Evolutionary conservation across 2,329 filamentous ascomycete species (phyloP).

Genomic region (Colletotrichum horii): DNA sequence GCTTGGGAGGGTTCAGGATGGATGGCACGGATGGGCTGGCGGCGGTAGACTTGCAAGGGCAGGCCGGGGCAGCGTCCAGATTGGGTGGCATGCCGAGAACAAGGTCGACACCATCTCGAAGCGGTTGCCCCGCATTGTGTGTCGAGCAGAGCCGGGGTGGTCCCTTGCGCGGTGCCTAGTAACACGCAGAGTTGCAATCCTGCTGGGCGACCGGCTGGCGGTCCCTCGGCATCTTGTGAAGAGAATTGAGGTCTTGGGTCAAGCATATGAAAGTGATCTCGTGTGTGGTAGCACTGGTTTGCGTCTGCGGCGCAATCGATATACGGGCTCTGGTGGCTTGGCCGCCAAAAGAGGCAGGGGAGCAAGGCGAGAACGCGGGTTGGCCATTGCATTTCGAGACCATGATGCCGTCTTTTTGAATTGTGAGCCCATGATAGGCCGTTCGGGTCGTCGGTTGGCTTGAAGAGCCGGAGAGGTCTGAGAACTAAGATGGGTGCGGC

Average conservation of each 20-base stretch:
- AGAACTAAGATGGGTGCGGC: neutral
- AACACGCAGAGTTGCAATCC: slow-evolving; percentile 15
- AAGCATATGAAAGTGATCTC: slow-evolving; percentile 22
- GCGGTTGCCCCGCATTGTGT: slow-evolving; percentile 21
- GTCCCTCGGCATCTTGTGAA: slow-evolving; percentile 22
- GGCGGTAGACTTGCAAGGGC: slow-evolving; percentile 12
- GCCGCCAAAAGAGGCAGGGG: neutral
- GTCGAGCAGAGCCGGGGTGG: slow-evolving; percentile 11
- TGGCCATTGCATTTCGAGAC: neutral
- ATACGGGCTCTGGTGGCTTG: neutral
- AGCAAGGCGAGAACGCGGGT: neutral
- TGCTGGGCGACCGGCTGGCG: neutral
- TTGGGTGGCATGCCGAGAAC: slow-evolving; percentile 20
- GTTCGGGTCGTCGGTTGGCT: neutral
- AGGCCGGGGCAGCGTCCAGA: slow-evolving; percentile 18
- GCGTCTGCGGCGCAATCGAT: neutral
- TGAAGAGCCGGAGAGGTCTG: neutral
- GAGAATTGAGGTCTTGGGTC: neutral
- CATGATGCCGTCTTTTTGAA: neutral
- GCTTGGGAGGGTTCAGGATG: neutral
- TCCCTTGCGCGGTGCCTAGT: neutral
- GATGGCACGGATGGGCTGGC: neutral
- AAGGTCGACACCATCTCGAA: slow-evolving; percentile 23
- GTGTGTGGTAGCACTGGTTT: neutral
- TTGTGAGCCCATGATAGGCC: neutral